Base-by-base conservation (phyloP, 768 basidiomycete genomes). In the Phlebiopsis gigantea region DNA sequence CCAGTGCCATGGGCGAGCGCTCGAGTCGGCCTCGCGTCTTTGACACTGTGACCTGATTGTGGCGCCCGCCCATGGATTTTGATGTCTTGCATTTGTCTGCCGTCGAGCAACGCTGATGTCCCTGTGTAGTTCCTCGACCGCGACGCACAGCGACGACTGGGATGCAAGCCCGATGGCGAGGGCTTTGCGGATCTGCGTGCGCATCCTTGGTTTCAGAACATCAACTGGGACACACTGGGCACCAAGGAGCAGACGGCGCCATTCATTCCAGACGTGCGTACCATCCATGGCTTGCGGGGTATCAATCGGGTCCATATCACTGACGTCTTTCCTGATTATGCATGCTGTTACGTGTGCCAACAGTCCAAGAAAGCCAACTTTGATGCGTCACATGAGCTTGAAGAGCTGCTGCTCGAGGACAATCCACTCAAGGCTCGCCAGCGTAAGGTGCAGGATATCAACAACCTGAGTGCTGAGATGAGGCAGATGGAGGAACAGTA, bases 361-460 rank as follows among this genome's bases (percentile, higher is more conserved):
- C 53, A 98, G 95, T 86, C 87, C n/a, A 98, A 98, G 76, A 97
- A 97, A 72, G 93, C 96, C 28, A 98, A 99, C 71, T 99, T 99
- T 68, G 96, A 99, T 68, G 95, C 96, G 25, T 98, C 96, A 12
- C 95, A 98, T 66, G 96, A 99, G 71, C 75, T 99, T 31, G 96
- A 99, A 67, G 96, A 99, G 72, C 78, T 99, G 21, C 72, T 99
- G 10, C 74, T 99, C 17, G 96, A 99, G 71, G 95, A 98, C 68
- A 98, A 98, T 64, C 96, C 96, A 43, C 77, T 99, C 55, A 98
- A 98, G 69, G 95, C 96, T 8, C 87, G 93, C 67, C 86, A 89
- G 59, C 84, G 96, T 50, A 98, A 96, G 69, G 87, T 85, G 57
- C 90, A 94, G 62, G 95, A 97, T 63, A 69, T 84, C 53, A 81